Evolutionary conservation across 345 rosid genomes (phyloP), one percentile per base, ranked within the genome.

Genomic region (Passiflora organensis): DNA sequence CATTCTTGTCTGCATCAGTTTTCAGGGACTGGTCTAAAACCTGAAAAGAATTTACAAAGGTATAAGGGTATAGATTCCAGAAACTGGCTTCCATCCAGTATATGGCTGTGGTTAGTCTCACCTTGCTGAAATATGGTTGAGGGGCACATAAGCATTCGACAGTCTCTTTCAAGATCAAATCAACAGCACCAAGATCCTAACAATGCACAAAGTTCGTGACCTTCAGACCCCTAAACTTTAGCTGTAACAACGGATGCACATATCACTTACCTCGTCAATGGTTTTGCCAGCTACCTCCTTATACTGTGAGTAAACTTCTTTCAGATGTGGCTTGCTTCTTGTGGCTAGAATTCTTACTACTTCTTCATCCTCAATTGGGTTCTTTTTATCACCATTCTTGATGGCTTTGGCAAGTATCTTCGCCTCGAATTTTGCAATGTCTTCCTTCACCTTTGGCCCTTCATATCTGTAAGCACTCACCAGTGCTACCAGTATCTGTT

Each of bases 401-500:
- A 86, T 60, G 0, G 78, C 75, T 10, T 58, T 48, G 8, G 61
- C 69, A 47, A 89, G 62, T 46, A 51, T 17, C 71, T 83, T 74
- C 10, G 95, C 91, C 19, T 89, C 97, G 0, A 80, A 73, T 80
- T 86, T 89, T 10, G 76, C 87, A 0, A 52, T 34, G 28, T 84
- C 86, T 0, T 78, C 84, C 41, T 83, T 83, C 12, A 83, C 71
- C 43, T 59, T 77, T 2, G 68, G 34, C 16, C 99, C 99, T 76
- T 89, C 95, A 48, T 86, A 93, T 70, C 99, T 79, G 32, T 86
- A 93, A 37, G 99, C 95, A 68, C 97, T 81, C 62, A 86, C 95
- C 18, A 89, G 87, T 20, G 82, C 95, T 55, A 86, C 88, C 75
- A 93, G 74, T 14, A 93, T 76, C 99, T 86, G 84, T 41, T 59